Base-by-base conservation (phyloP, 495 filamentous ascomycete species). In the Penicillium coprophilum region DNA sequence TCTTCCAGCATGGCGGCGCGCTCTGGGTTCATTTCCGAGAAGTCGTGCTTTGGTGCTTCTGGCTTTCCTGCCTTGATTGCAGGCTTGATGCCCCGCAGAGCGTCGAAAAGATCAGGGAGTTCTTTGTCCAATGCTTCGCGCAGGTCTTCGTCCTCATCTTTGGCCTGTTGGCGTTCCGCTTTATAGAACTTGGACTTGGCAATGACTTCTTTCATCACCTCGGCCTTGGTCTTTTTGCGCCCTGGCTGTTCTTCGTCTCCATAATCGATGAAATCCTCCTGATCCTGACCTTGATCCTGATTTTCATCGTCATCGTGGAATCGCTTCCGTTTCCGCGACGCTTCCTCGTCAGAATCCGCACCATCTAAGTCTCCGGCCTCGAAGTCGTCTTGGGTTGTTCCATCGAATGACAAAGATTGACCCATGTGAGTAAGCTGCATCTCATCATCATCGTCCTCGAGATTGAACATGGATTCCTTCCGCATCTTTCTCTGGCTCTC, bases 141-240 rank as follows among this genome's bases (percentile, higher is more conserved):
- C n/a, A 96, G 74, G 63, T 96, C 92, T 24, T 92, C 91, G 63
- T 98, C 92, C 44, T 96, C 91, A 56, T 97, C 94, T 69, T 97
- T 98, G 8, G 83, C 82, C 52, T 90, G 84, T 74, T 97, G 95
- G 20, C 94, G 86, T 72, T 97, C 91, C 56, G 90, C 88, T 73
- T 95, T 97, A 78, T 96, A 80, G 27, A 89, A 80, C 68, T 97
- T 99, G 3, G 95, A 97, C 72, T 97, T 99, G 36, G 92, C 88
- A 57, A 97, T 97, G 56, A 97, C 85, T 71, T 98, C 95, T 62
- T 93, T 88, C 87, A 97, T 96, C 31, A 97, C 89, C 67, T 99
- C 94, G 45, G 91, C 84, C 69, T 93, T 97, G 19, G 85, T 88
- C 74, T 96, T 99, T 67, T 96, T 96, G 41, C 85, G 80, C 58